phyloP scores from a whole-genome alignment of 345 rosid species.

The Gossypioides kirkii region DNA sequence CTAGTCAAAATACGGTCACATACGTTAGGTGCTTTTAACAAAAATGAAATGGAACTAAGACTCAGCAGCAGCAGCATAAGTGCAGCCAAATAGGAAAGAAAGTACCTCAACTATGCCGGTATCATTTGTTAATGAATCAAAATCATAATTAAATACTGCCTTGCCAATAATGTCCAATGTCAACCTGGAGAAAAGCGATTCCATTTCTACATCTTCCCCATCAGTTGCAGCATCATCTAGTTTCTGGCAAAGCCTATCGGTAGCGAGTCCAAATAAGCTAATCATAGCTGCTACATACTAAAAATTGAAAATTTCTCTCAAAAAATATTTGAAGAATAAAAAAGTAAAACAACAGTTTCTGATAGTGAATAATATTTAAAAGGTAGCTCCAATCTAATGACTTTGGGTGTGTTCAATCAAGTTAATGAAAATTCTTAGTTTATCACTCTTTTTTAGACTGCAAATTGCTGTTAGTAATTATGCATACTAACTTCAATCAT shows the following conservation, averaged over 20 bases:
- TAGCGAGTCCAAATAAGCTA: slow-evolving; percentile 71
- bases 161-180: slow-evolving; percentile 90
- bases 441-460: slow-evolving; percentile 1
- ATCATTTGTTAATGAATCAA: slow-evolving; percentile 86
- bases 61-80: neutral
- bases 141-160: slow-evolving; percentile 92
- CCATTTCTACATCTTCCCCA: slow-evolving; percentile 90
- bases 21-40: neutral
- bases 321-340: neutral
- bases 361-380: neutral
- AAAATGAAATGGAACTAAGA: neutral
- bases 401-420: neutral
- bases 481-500: neutral
- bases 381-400: neutral
- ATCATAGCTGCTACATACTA: slow-evolving; percentile 96
- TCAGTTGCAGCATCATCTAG: slow-evolving; percentile 69
- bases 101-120: slow-evolving; percentile 92
- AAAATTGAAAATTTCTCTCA: slow-evolving; percentile 6
- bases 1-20: slow-evolving; percentile 21
- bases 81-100: slow-evolving; percentile 7
- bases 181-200: slow-evolving; percentile 90
- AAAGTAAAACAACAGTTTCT: slow-evolving; percentile 7
- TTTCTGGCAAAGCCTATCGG: slow-evolving; percentile 82
- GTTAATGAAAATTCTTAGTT: neutral
- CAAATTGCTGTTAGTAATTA: neutral